phyloP scores from a whole-genome alignment of 2,329 filamentous ascomycete species.

The Monilinia vaccinii-corymbosi region DNA sequence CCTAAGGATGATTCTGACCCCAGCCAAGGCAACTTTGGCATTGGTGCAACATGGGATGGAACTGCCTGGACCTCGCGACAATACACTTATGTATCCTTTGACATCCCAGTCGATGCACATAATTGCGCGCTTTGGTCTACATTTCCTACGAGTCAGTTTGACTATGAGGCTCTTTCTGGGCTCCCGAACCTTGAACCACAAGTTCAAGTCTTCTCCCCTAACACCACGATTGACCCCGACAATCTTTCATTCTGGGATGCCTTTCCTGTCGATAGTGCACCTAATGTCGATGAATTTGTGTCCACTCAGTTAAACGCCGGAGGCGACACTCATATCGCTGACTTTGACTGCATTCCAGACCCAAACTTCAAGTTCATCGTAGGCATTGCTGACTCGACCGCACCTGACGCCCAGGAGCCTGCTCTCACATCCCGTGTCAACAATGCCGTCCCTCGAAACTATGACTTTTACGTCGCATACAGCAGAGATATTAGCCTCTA shows the following conservation, averaged over 20 bases:
- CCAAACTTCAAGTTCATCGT: neutral
- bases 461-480: neutral
- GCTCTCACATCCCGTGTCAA: neutral
- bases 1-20: neutral
- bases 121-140: neutral
- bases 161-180: neutral
- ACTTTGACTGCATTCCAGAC: neutral
- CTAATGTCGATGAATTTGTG: neutral
- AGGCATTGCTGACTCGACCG: neutral
- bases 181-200: neutral
- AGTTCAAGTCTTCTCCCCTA: neutral
- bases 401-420: neutral
- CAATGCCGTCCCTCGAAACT: neutral
- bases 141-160: neutral
- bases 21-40: neutral
- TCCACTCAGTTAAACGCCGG: neutral
- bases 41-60: conserved; percentile 1
- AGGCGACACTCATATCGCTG: neutral
- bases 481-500: neutral
- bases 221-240: neutral
- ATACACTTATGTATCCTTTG: neutral
- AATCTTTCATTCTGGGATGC: neutral
- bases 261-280: neutral
- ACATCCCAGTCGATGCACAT: neutral
- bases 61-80: neutral